Percentiles rank a stretch among this genome's conserved stretches.
Conservation (phyloP, 1,139 yeast species). For the Geotrichum carabidarum region DNA sequence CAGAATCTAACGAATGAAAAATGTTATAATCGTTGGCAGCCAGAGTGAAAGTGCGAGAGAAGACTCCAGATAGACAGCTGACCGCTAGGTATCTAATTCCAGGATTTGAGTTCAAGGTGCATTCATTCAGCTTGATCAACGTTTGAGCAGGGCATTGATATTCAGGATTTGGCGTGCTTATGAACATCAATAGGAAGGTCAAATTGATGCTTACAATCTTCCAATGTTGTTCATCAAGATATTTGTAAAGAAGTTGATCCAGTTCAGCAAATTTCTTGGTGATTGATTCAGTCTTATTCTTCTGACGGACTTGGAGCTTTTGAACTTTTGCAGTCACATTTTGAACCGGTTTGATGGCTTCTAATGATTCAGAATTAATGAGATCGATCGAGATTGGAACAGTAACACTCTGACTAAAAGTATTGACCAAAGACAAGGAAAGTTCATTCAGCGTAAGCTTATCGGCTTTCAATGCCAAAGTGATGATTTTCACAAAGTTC, state of each 20-base stretch:
- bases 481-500: conserved; percentile 46
- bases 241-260: conserved; percentile 14
- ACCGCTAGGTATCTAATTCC: conserved; percentile 46
- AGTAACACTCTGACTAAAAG: conserved; percentile 17
- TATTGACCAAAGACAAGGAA: conserved; percentile 37
- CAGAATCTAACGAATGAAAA: conserved; percentile 31
- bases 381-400: conserved; percentile 28
- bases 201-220: conserved; percentile 55
- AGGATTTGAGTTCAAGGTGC: conserved; percentile 69
- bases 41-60: conserved; percentile 52
- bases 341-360: conserved; percentile 59
- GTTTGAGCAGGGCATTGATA: conserved; percentile 43
- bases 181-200: conserved; percentile 51
- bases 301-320: conserved; percentile 52
- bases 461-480: conserved; percentile 56
- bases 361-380: conserved; percentile 46
- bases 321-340: conserved; percentile 44
- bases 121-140: conserved; percentile 47
- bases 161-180: conserved; percentile 47
- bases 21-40: conserved; percentile 55
- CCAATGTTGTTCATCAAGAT: conserved; percentile 55
- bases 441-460: conserved; percentile 38
- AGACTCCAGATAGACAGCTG: conserved; percentile 58
- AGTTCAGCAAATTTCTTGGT: conserved; percentile 12
- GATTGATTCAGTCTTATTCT: conserved; percentile 37